Percentiles rank a stretch among this genome's conserved stretches.
Evolutionary conservation across 768 basidiomycete genomes (phyloP).

Genomic region (Suillus subluteus): DNA sequence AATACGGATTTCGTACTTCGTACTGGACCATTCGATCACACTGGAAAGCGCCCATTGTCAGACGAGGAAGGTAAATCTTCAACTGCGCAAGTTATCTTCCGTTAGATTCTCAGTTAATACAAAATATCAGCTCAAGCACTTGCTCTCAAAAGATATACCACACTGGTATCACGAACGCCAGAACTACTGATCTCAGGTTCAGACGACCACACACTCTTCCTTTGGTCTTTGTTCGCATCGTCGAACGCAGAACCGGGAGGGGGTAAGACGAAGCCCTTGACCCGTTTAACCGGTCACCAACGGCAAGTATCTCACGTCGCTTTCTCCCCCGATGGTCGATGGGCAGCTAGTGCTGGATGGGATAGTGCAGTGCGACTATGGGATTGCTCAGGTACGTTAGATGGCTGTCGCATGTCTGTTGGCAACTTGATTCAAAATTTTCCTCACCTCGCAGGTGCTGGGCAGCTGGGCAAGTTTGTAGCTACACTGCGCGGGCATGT

Average conservation of each 20-base stretch:
- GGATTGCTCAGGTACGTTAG: constrained; percentile 66
- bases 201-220: constrained; percentile 96
- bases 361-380: constrained; percentile 91
- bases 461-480: constrained; percentile 81
- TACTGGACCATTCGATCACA: constrained; percentile 95
- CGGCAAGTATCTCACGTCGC: constrained; percentile 92
- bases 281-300: constrained; percentile 92
- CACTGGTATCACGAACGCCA: constrained; percentile 60
- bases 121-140: constrained; percentile 65
- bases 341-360: constrained; percentile 90
- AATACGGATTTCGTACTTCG: constrained; percentile 95
- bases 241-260: constrained; percentile 33
- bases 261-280: constrained; percentile 66
- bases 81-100: neutral
- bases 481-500: constrained; percentile 92
- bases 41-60: constrained; percentile 71
- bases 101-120: neutral
- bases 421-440: neutral
- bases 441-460: constrained; percentile 28
- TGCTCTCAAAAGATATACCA: constrained; percentile 79
- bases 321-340: constrained; percentile 92
- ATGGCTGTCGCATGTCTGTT: constrained; percentile 30
- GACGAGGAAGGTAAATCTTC: constrained; percentile 77
- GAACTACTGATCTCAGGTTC: constrained; percentile 94
- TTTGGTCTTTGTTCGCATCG: constrained; percentile 84